A percentile compares a stretch with the other conserved stretches of the same genome.
These are phyloP conservation scores for Rhynchospora tenuis DNA, from an alignment of 176 grass and related monocot species.

Conservation along the genomic window DNA sequence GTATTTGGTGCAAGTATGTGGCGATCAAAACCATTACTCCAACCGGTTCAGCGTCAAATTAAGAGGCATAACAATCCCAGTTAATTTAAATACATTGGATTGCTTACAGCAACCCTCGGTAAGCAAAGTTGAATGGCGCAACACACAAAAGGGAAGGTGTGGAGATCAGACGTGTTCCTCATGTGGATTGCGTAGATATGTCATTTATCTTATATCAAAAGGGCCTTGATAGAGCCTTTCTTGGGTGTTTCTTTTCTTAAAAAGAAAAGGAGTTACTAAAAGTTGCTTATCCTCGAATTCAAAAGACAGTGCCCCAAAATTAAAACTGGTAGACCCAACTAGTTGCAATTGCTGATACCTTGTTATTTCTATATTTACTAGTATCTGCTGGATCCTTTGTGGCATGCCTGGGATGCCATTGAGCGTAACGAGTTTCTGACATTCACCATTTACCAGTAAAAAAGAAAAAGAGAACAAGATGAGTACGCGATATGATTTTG, in stretches of 20 bases:
- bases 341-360: neutral
- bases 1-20: neutral
- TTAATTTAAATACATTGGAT: constrained; percentile 27
- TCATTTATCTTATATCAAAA: constrained; percentile 80
- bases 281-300: constrained; percentile 1
- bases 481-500: too few relatives aligned
- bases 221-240: constrained; percentile 35
- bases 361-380: neutral
- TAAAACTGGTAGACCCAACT: neutral
- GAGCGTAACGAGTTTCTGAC: neutral
- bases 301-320: constrained; percentile 4
- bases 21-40: constrained; percentile 32
- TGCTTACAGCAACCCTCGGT: constrained; percentile 27
- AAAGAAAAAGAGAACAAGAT: too few relatives aligned
- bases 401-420: neutral
- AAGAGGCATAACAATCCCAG: neutral
- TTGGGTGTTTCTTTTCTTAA: constrained; percentile 12
- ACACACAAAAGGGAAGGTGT: constrained; percentile 31
- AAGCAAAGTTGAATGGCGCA: constrained; percentile 33
- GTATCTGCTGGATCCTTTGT: neutral
- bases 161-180: constrained; percentile 39
- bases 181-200: constrained; percentile 79
- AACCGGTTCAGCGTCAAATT: constrained; percentile 32
- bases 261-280: constrained; percentile 30
- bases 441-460: neutral